Percentiles rank a stretch among this genome's conserved stretches.
These are phyloP conservation scores for Buddleja alternifolia DNA, from an alignment of 257 asterid species.

Conservation along the genomic window DNA sequence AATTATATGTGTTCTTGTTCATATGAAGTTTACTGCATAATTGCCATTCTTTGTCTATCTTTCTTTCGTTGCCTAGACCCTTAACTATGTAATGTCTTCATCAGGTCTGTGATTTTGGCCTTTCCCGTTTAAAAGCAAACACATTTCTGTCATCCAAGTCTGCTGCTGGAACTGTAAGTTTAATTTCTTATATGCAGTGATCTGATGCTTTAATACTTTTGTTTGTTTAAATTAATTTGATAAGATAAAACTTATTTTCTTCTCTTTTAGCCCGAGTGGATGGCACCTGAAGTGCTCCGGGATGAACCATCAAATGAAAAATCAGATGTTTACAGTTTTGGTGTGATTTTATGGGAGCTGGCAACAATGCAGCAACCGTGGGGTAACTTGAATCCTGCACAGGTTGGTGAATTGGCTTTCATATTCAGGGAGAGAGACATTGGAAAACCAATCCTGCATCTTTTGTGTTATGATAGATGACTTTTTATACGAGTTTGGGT, in stretches of 20 bases:
- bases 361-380: conserved; percentile 89
- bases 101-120: conserved; percentile 98
- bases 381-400: conserved; percentile 84
- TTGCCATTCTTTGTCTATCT: conserved; percentile 9
- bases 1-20: conserved; percentile 7
- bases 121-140: conserved; percentile 89
- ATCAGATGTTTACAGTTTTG: conserved; percentile 94
- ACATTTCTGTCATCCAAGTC: conserved; percentile 97
- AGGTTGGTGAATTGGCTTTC: conserved; percentile 57
- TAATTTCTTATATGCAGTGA: conserved; percentile 28
- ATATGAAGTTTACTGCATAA: neutral
- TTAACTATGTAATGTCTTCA: conserved; percentile 33
- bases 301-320: conserved; percentile 97
- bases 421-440: conserved; percentile 14
- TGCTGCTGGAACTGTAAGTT: conserved; percentile 97
- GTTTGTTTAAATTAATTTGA: conserved; percentile 12
- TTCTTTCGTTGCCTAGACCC: conserved; percentile 14
- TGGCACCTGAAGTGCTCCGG: conserved; percentile 99
- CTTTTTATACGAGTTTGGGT: conserved; percentile 15
- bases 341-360: conserved; percentile 96
- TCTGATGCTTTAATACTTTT: conserved; percentile 28
- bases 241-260: conserved; percentile 24
- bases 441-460: neutral
- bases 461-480: conserved; percentile 6
- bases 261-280: conserved; percentile 90